These are phyloP conservation scores for Rhododendron griersonianum DNA, from an alignment of 148 eudicot species.

Conservation along the genomic window DNA sequence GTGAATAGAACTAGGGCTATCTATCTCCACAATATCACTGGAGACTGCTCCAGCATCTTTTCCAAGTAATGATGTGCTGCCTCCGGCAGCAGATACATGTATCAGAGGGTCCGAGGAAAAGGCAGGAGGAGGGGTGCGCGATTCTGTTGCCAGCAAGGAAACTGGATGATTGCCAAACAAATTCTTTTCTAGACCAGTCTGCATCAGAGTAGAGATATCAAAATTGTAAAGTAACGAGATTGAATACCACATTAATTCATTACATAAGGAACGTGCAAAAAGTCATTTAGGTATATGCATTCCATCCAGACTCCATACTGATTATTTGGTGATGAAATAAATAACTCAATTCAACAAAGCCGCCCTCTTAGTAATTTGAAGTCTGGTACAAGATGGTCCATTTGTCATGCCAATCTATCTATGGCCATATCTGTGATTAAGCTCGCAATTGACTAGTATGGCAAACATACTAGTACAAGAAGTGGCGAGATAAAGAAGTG, in stretches of 20 bases:
- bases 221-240: background rate
- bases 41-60: conserved; percentile 22
- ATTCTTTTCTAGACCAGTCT: conserved; percentile 89
- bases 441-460: background rate
- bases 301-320: background rate
- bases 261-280: background rate
- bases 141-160: conserved; percentile 38
- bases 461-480: background rate
- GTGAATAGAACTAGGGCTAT: conserved; percentile 56
- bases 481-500: background rate
- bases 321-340: background rate
- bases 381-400: background rate
- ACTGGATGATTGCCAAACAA: conserved; percentile 84
- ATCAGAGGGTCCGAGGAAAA: conserved; percentile 64
- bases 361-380: background rate
- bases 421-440: background rate
- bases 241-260: background rate
- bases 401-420: background rate
- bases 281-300: background rate
- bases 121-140: conserved; percentile 69
- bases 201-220: conserved; percentile 25
- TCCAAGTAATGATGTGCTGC: conserved; percentile 10
- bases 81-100: conserved; percentile 31
- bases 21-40: conserved; percentile 67
- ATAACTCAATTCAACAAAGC: background rate